phyloP scores from a whole-genome alignment of 345 rosid species.

The Murraya koenigii region DNA sequence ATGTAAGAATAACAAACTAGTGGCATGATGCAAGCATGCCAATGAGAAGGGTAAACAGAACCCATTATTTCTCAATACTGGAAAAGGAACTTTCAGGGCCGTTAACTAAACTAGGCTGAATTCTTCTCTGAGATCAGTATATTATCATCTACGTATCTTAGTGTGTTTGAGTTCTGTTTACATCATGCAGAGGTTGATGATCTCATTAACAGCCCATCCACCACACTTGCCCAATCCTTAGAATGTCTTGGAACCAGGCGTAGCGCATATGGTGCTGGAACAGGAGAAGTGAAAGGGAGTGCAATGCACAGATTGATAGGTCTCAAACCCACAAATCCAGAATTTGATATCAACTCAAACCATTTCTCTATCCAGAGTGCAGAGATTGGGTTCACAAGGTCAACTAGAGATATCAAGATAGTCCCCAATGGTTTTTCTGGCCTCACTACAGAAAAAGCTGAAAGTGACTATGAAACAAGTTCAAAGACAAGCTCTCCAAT shows the following conservation, averaged over 20 bases:
- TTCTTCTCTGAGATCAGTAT: not conserved
- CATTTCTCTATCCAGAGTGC: constrained; percentile 28
- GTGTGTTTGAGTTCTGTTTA: not conserved
- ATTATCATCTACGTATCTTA: not conserved
- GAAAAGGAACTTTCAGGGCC: not conserved
- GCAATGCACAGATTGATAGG: constrained; percentile 22
- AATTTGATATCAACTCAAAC: constrained; percentile 22
- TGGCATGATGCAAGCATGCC: not conserved
- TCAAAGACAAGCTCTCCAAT: constrained; percentile 28
- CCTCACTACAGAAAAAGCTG: not conserved
- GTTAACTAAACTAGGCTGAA: not conserved
- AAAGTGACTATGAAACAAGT: constrained; percentile 7
- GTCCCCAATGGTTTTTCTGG: constrained; percentile 19
- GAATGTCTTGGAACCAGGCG: constrained; percentile 9
- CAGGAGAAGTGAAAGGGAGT: constrained; percentile 30
- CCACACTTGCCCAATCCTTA: not conserved
- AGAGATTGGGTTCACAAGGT: constrained; percentile 18
- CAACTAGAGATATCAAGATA: constrained; percentile 22
- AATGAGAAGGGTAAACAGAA: not conserved
- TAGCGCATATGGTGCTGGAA: constrained; percentile 23
- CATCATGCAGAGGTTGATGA: constrained; percentile 28
- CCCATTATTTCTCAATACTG: not conserved
- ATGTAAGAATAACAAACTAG: not conserved
- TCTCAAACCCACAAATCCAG: not conserved
- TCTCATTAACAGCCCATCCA: constrained; percentile 18